Conservation (phyloP, 2,329 filamentous ascomycete genomes). For the Lecanicillium sp. region DNA sequence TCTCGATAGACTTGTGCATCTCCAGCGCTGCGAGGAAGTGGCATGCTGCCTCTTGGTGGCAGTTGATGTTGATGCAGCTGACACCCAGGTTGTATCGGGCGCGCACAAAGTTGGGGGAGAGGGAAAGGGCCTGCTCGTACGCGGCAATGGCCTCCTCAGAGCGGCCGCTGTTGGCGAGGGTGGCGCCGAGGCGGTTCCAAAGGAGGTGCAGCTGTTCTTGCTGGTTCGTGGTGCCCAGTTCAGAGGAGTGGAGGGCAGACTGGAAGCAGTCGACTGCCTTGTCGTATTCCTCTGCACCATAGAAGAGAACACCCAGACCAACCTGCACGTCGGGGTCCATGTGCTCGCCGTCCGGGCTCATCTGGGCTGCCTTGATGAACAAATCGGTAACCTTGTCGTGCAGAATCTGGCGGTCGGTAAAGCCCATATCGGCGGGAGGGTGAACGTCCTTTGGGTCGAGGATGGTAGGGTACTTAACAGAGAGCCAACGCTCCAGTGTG, state of each 20-base stretch:
- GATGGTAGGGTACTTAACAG: conserved; percentile 85
- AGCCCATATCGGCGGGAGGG: conserved; percentile 74
- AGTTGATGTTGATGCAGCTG: conserved; percentile 94
- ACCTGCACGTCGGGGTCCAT: conserved; percentile 99
- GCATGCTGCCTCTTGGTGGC: conserved; percentile 84
- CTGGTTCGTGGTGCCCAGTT: conserved; percentile 76
- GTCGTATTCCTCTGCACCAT: conserved; percentile 94
- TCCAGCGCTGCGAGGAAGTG: conserved; percentile 85
- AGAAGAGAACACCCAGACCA: conserved; percentile 92
- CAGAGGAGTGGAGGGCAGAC: conserved; percentile 76
- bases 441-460: conserved; percentile 65
- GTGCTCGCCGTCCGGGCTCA: conserved; percentile 83
- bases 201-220: conserved; percentile 83
- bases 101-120: conserved; percentile 93
- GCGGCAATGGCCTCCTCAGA: conserved; percentile 94
- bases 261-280: conserved; percentile 99
- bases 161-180: conserved; percentile 87
- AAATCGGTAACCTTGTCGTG: conserved; percentile 85
- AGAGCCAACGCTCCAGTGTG: conserved; percentile 92
- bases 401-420: conserved; percentile 83
- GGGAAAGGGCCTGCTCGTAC: conserved; percentile 83
- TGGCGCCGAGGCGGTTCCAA: conserved; percentile 95
- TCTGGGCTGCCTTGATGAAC: conserved; percentile 86
- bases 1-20: conserved; percentile 93
- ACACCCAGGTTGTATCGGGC: conserved; percentile 96